Evolutionary conservation across 1,139 yeast genomes (phyloP), one percentile per base, ranked within the genome.

Genomic region (Arxiozyma bovina): DNA sequence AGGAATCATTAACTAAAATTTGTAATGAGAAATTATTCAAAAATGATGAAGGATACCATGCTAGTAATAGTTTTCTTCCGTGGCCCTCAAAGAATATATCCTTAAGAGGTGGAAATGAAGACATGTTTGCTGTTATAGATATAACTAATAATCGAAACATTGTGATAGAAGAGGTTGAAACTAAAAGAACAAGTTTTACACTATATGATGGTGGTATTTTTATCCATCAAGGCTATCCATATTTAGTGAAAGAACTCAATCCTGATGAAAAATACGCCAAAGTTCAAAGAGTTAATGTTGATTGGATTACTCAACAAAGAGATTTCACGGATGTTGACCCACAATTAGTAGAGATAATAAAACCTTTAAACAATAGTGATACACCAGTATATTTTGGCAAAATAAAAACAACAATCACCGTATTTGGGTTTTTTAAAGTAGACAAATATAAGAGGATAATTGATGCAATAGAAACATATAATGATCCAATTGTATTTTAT

Each of bases 301-400:
- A 91, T 60, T 93, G 99, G 97, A 79, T 82, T 1, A 93, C 99
- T 0, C 78, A 79, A 52, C 98, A 93, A 65, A 74, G 99, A 54
- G 99, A 94, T 68, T 93, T 78, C 62, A 88, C 96, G 0, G 96
- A 93, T 68, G 85, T 91, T 15, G 98, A 94, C 67, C 97, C 99
- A 0, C 69, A 77, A 34, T 85, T 84, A 63, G 85, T 85, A 51
- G 90, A 86, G 61, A 70, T 75, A 54, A 79, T 87, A 8, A 75
- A 86, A 55, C 79, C 86, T 12, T 68, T 86, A 20, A 64, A 64
- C 21, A 57, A 59, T 0, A 74, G 77, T 56, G 90, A 85, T 63
- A 76, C 82, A 1, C 91, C 93, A 0, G 79, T 82, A 1, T 87
- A 83, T 61, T 87, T 77, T 65, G 99, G 99, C 0, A 77, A 77